A percentile compares a stretch with the other conserved stretches of the same genome.
Conservation (phyloP, 768 basidiomycete species). For the Mrakia hoshinonis region DNA sequence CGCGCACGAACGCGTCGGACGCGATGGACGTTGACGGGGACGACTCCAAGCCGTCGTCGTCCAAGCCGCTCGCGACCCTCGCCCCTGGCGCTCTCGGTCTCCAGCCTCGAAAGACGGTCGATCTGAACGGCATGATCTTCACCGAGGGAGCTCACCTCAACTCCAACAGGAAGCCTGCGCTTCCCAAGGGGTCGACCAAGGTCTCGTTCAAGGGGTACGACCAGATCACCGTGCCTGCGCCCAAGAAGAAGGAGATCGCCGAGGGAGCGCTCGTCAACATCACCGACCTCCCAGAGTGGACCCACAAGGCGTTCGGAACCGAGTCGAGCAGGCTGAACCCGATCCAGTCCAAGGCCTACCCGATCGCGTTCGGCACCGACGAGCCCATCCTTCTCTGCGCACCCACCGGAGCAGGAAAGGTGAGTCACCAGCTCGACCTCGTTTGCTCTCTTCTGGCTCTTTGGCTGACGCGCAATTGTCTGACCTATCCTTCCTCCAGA, state of each 20-base stretch:
- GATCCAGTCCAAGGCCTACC: slow-evolving; percentile 86
- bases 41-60: slow-evolving; percentile 31
- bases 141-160: slow-evolving; percentile 91
- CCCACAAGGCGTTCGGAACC: slow-evolving; percentile 66
- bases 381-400: slow-evolving; percentile 94
- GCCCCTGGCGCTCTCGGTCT: slow-evolving; percentile 71
- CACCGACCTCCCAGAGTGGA: slow-evolving; percentile 70
- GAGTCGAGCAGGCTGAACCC: slow-evolving; percentile 54
- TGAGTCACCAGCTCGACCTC: slow-evolving; percentile 39
- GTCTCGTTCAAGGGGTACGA: slow-evolving; percentile 92
- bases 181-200: slow-evolving; percentile 96
- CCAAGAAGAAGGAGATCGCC: slow-evolving; percentile 54
- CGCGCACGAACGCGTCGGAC: slow-evolving; percentile 45
- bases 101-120: slow-evolving; percentile 74
- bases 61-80: slow-evolving; percentile 64
- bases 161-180: slow-evolving; percentile 97
- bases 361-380: slow-evolving; percentile 86
- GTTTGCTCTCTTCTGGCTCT: background rate
- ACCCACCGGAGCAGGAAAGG: slow-evolving; percentile 97
- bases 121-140: slow-evolving; percentile 92
- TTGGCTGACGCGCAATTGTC: background rate
- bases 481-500: slow-evolving; percentile 48
- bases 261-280: slow-evolving; percentile 59
- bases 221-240: slow-evolving; percentile 92
- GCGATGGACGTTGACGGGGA: slow-evolving; percentile 72